Conservation (phyloP, 345 rosid genomes). For the Gossypium raimondii region DNA sequence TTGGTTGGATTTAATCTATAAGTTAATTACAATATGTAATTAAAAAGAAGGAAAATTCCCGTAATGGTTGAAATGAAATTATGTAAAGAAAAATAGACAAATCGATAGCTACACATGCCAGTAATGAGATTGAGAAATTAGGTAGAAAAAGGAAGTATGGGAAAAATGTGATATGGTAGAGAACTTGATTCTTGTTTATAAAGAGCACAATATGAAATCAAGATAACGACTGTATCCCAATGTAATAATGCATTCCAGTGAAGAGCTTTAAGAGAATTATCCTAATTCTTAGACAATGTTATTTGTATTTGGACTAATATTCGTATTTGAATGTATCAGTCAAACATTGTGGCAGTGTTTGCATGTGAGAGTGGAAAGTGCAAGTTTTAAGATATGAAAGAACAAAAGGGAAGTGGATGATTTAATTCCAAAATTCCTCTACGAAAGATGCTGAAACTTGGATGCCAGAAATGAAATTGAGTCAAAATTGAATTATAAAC, state of each 20-base stretch:
- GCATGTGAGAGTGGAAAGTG: too few relatives aligned
- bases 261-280: background rate
- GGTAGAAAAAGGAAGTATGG: background rate
- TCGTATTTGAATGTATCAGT: too few relatives aligned
- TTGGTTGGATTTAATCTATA: too few relatives aligned
- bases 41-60: background rate
- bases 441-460: background rate
- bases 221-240: background rate
- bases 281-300: background rate
- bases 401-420: background rate
- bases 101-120: background rate
- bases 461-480: too few relatives aligned
- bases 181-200: background rate
- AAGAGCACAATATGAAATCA: background rate
- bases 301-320: too few relatives aligned
- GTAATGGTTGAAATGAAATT: background rate
- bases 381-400: background rate
- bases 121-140: background rate
- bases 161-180: background rate
- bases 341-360: too few relatives aligned
- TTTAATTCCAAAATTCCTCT: background rate
- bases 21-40: too few relatives aligned
- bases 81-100: background rate
- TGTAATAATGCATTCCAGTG: constrained; percentile 5
- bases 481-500: too few relatives aligned